Conservation (phyloP, 2,329 filamentous ascomycete species). For the Rhytidhysteron rufulum region DNA sequence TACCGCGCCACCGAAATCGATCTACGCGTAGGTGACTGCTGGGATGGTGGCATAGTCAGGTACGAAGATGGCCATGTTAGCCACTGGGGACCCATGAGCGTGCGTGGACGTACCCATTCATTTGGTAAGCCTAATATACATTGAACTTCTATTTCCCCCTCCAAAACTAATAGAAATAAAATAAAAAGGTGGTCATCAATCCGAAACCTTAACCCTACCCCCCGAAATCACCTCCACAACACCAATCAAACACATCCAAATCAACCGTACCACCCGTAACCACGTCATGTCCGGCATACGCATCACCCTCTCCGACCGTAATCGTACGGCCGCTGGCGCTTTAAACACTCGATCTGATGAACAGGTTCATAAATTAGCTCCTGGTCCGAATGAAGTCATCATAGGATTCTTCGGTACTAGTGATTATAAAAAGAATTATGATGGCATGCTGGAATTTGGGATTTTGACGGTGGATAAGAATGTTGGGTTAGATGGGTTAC, state of each 20-base stretch:
- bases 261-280: slow-evolving; percentile 13
- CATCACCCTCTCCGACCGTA: slow-evolving; percentile 27
- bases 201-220: slow-evolving; percentile 25
- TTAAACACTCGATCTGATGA: slow-evolving; percentile 18
- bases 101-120: slow-evolving; percentile 4
- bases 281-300: slow-evolving; percentile 23
- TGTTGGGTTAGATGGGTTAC: slow-evolving; percentile 38
- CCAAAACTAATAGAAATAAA: slow-evolving; percentile 5
- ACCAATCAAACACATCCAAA: slow-evolving; percentile 31
- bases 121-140: slow-evolving; percentile 6
- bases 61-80: slow-evolving; percentile 43
- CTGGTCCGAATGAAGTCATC: slow-evolving; percentile 35
- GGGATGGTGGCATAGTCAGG: slow-evolving; percentile 46
- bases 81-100: slow-evolving; percentile 39
- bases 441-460: slow-evolving; percentile 39
- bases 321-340: slow-evolving; percentile 26
- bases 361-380: slow-evolving; percentile 23
- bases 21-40: slow-evolving; percentile 40
- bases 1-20: slow-evolving; percentile 43
- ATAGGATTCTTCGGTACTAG: slow-evolving; percentile 47
- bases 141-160: slow-evolving; percentile 5
- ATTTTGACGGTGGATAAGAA: slow-evolving; percentile 44
- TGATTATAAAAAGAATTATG: slow-evolving; percentile 16
- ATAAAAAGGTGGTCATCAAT: slow-evolving; percentile 29
- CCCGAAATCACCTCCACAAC: slow-evolving; percentile 16